phyloP scores from a whole-genome alignment of 805 yeast genomes.

The Ogataea trehaloabstinens region DNA sequence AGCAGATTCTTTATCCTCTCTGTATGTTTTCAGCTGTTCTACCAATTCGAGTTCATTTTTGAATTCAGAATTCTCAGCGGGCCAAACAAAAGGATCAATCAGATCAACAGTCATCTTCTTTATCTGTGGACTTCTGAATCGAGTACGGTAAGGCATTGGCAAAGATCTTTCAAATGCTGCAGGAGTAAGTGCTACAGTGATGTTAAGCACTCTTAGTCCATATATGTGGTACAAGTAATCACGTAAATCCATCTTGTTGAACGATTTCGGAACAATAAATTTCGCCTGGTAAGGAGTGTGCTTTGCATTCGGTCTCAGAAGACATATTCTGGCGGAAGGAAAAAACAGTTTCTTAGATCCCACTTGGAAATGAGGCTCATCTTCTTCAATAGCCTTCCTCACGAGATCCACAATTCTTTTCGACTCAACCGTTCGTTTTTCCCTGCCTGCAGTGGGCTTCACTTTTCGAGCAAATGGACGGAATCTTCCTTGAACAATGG shows the following conservation, averaged over 20 bases:
- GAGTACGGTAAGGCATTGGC: slow-evolving; percentile 56
- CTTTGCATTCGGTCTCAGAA: slow-evolving; percentile 90
- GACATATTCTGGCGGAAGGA: slow-evolving; percentile 79
- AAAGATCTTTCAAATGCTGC: slow-evolving; percentile 58
- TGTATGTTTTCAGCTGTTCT: slow-evolving; percentile 49
- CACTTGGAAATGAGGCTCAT: slow-evolving; percentile 74
- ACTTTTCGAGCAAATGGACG: slow-evolving; percentile 28
- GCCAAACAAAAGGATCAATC: slow-evolving; percentile 97
- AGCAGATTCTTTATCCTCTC: slow-evolving; percentile 46
- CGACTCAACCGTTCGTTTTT: slow-evolving; percentile 25
- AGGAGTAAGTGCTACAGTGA: slow-evolving; percentile 82
- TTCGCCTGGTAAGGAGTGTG: slow-evolving; percentile 97
- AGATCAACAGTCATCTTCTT: slow-evolving; percentile 97
- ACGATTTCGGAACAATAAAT: slow-evolving; percentile 88
- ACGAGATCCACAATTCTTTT: slow-evolving; percentile 28
- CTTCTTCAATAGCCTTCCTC: slow-evolving; percentile 52
- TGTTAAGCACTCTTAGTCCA: slow-evolving; percentile 84
- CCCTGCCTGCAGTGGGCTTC: slow-evolving; percentile 18
- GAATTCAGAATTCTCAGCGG: slow-evolving; percentile 48
- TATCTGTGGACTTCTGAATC: slow-evolving; percentile 75
- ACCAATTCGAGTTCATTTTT: slow-evolving; percentile 32
- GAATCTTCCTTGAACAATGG: slow-evolving; percentile 28
- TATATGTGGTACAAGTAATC: slow-evolving; percentile 90
- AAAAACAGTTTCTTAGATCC: slow-evolving; percentile 78
- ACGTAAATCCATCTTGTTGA: slow-evolving; percentile 91